Base-by-base conservation (phyloP, 2,329 filamentous ascomycete genomes). In the Apiospora marii region DNA sequence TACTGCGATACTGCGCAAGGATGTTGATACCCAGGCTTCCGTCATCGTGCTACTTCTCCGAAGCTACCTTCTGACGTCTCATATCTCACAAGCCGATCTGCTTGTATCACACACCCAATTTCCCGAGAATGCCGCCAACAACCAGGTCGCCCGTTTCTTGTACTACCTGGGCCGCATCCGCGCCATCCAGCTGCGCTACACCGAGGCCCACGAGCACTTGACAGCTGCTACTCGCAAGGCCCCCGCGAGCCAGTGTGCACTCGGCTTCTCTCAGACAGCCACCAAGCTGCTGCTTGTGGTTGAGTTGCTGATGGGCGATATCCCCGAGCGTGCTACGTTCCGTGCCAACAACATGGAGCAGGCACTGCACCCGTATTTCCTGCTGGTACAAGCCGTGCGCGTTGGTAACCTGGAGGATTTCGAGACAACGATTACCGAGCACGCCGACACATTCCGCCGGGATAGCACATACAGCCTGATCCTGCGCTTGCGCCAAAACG, bases 141-240 rank as follows among this genome's bases (percentile, higher is more conserved):
- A 98, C 83, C 96, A 99, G 85, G 95, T 99, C 76, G 97, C 96
- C 75, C 92, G 96, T 74, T 99, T 98, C 86, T 88, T 98, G 73
- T 99, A 97, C 89, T 99, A 99, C 83, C 90, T 99, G 16, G 96
- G 96, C 74, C 94, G 96, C 77, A 98, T 98, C 84, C 93, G 96
- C 74, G 95, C 96, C 71, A 97, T 98, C 79, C 96, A 99, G 86
- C 89, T 99, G 76, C 93, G 94, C 77, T 99, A 99, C 86, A 98
- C 96, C 12, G 96, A 98, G 82, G 96, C 96, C 30, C 96, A 99
- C 80, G 94, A 97, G 81, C 94, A 98, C 83, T 87, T 99, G 75
- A 95, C 93, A 61, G 94, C 95, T 68, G 96, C 96, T 64, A 98
- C 95, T 43, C 93, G 96, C 78, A 99, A 99, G 85, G 95, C 96